Evolutionary conservation across 768 basidiomycete species (phyloP).

Genomic region (Porphyrellus cyaneotinctus): DNA sequence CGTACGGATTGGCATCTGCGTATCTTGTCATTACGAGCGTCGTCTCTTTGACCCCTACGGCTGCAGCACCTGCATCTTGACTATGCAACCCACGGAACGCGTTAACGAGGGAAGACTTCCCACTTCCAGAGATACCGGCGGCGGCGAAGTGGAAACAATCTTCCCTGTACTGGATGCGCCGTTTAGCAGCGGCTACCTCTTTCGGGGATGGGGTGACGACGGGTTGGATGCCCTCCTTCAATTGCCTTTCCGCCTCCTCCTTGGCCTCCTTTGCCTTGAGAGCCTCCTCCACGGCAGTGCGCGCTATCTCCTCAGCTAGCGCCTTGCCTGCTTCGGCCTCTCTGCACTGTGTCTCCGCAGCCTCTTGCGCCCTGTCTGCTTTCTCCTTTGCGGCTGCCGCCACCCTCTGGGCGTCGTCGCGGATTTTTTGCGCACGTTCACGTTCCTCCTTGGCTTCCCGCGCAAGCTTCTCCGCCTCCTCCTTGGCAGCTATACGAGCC

Average conservation of each 20-base stretch:
- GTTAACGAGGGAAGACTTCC: slow-evolving; percentile 38
- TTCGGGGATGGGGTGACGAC: slow-evolving; percentile 11
- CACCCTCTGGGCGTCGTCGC: slow-evolving; percentile 17
- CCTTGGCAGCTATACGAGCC: slow-evolving; percentile 10
- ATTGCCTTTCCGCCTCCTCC: slow-evolving; percentile 12
- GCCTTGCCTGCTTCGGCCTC: slow-evolving; percentile 15
- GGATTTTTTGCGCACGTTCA: slow-evolving; percentile 7
- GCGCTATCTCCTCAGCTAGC: slow-evolving; percentile 12
- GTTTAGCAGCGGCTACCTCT: slow-evolving; percentile 16
- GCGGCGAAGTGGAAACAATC: slow-evolving; percentile 33
- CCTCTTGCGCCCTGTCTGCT: slow-evolving; percentile 7
- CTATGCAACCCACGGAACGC: slow-evolving; percentile 32
- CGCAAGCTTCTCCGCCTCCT: slow-evolving; percentile 15
- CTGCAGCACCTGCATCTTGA: slow-evolving; percentile 12
- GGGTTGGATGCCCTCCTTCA: slow-evolving; percentile 25
- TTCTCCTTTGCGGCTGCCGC: slow-evolving; percentile 13
- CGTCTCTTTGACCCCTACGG: slow-evolving; percentile 19
- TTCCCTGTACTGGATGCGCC: slow-evolving; percentile 23
- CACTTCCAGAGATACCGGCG: slow-evolving; percentile 33
- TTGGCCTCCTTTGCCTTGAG: slow-evolving; percentile 14
- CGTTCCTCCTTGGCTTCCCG: slow-evolving; percentile 14
- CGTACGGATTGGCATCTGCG: slow-evolving; percentile 14
- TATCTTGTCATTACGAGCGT: slow-evolving; percentile 16
- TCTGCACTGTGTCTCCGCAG: slow-evolving; percentile 19
- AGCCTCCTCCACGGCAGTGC: slow-evolving; percentile 15